Conservation (phyloP, 2,329 filamentous ascomycete species). For the Calonectria naviculata region DNA sequence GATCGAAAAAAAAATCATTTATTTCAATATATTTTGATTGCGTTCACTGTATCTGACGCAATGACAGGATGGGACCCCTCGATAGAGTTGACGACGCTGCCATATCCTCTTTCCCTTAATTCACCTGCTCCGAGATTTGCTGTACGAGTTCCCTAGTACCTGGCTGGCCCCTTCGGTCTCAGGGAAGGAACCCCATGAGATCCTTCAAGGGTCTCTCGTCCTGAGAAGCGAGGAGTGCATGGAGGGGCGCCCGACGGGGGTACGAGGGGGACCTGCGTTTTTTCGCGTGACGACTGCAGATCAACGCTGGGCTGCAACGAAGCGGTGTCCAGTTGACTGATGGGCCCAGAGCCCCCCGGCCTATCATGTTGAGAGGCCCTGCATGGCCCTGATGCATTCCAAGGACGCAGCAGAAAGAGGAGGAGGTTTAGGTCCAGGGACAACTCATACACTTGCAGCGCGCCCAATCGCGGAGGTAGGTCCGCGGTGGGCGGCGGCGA, state of each 20-base stretch:
- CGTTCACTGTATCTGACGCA: conserved; percentile 9
- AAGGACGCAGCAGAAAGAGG: conserved; percentile 4
- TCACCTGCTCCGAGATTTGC: conserved; percentile 13
- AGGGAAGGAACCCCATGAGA: conserved; percentile 15
- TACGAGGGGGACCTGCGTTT: conserved; percentile 21
- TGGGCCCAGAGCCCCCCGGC: conserved; percentile 13
- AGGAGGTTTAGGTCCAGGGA: conserved; percentile 7
- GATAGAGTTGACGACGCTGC: conserved; percentile 1
- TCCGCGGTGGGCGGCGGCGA: conserved; percentile 1
- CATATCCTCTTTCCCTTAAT: neutral
- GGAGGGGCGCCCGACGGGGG: neutral
- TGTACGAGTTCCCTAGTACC: neutral
- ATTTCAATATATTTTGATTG: conserved; percentile 12
- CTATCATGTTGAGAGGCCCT: conserved; percentile 14
- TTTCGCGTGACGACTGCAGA: conserved; percentile 29
- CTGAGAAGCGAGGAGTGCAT: neutral
- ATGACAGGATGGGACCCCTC: neutral
- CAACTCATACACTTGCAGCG: conserved; percentile 8
- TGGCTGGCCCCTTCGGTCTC: neutral
- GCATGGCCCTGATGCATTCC: conserved; percentile 15
- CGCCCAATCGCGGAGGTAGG: conserved; percentile 18
- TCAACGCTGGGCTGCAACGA: conserved; percentile 33
- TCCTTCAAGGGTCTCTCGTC: conserved; percentile 15
- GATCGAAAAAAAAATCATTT: conserved; percentile 5
- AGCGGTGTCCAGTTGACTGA: conserved; percentile 36